Base-by-base conservation (phyloP, 140 eudicot species). In the Ambrosia hybrid region DNA sequence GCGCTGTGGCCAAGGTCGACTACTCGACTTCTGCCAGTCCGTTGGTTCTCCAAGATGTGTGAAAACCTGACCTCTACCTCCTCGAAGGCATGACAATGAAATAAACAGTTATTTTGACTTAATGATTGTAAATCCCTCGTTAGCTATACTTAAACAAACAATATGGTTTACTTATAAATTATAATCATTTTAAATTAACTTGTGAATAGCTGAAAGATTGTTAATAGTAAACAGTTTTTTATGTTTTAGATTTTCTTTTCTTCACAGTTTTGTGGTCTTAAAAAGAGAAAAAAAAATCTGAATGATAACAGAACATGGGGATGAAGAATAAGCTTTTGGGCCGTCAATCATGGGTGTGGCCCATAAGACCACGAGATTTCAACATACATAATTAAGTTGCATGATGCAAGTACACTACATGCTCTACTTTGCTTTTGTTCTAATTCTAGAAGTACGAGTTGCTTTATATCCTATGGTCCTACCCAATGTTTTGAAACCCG, bases 261-360 rank as follows among this genome's bases (percentile, higher is more conserved):
- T 17, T 21, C 37, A 57, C 37, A 17, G 17, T 5, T 57, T 57
- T 57, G 36, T 9, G 36, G 63, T 21, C 0, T 7, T 57, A 17
- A 2, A 21, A 21, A 21, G 1, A 21, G 30, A 21, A 21, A 21
- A 21, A 21, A 21, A 21, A 16, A 5, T 6, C 8, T 56, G 14
- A 53, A 56, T 6, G 0, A 17, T 56, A 16, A 56, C 17, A 16
- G 37, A 21, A 57, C 6, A 9, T 21, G 63, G 10, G 17, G 10
- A 57, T 57, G 38, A 57, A 57, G 8, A n/a, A 14, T 57, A 16
- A 57, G 63, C 63, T 66, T 14, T 41, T 46, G 82, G 73, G 67
- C 68, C 77, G 82, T 78, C 77, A 71, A 78, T 78, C 77, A 78
- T 78, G 82, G 59, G 55, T 71, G 68, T 57, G 82, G 82, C 52